These are phyloP conservation scores for Salix exigua DNA, from an alignment of 345 rosid genomes.

Conservation along the genomic window DNA sequence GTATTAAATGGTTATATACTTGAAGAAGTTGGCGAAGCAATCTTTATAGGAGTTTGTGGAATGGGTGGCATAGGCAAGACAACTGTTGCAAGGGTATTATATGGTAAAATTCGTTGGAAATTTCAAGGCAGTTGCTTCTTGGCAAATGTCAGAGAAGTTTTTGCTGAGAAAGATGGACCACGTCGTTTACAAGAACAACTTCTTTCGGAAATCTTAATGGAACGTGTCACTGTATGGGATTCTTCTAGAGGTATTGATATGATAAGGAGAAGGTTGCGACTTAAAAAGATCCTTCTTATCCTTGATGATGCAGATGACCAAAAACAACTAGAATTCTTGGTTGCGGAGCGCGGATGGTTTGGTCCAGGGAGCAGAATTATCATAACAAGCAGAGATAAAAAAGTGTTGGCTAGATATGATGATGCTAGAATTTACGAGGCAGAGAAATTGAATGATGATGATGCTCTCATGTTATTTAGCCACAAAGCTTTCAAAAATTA, in stretches of 20 bases:
- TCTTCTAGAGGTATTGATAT: not conserved
- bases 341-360: not conserved
- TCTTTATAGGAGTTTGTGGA: not conserved
- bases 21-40: not conserved
- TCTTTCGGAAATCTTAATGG: not conserved
- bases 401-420: not conserved
- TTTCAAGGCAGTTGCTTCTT: conserved; percentile 9
- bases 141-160: conserved; percentile 10
- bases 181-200: not conserved
- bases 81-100: not conserved
- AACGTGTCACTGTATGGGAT: not conserved
- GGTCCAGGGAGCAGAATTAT: conserved; percentile 16
- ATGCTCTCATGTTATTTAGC: conserved; percentile 8
- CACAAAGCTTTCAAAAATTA: not conserved
- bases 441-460: not conserved
- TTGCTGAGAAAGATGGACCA: not conserved
- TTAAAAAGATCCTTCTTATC: conserved; percentile 1
- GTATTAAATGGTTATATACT: not conserved
- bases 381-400: conserved; percentile 8
- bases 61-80: conserved; percentile 3
- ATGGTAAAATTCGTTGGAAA: not conserved
- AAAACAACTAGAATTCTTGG: not conserved
- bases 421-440: not conserved
- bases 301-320: conserved; percentile 14
- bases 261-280: not conserved